phyloP scores from a whole-genome alignment of 208 protist genomes.

The Trypanosoma scelopori region DNA sequence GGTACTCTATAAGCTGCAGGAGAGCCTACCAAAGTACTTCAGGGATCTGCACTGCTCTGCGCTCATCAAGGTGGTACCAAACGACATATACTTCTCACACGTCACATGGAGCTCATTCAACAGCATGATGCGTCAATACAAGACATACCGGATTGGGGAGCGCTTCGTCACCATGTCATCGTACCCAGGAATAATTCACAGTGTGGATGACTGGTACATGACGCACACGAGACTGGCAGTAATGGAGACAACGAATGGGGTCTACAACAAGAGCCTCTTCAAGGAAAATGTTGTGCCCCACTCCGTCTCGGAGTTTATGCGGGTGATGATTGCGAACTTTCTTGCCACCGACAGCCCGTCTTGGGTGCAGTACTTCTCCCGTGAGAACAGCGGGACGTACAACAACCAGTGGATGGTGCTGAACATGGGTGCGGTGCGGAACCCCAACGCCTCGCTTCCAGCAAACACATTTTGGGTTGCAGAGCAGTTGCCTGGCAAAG shows the following conservation, averaged over 20 bases:
- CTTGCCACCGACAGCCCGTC: slow-evolving; percentile 41
- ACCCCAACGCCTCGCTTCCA: slow-evolving; percentile 23
- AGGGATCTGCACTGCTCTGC: slow-evolving; percentile 54
- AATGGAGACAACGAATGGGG: slow-evolving; percentile 69
- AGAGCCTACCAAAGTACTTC: slow-evolving; percentile 22
- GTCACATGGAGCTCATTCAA: slow-evolving; percentile 47
- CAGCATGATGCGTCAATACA: slow-evolving; percentile 62
- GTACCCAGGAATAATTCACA: slow-evolving; percentile 72
- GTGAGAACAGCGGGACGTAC: slow-evolving; percentile 90
- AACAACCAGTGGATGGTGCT: slow-evolving; percentile 94
- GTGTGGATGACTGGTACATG: slow-evolving; percentile 91
- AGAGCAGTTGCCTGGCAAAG: slow-evolving; percentile 78
- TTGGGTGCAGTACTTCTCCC: slow-evolving; percentile 67
- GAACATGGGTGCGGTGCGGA: slow-evolving; percentile 58
- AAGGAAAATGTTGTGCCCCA: slow-evolving; percentile 29
- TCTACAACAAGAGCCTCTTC: slow-evolving; percentile 41
- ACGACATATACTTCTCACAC: slow-evolving; percentile 63
- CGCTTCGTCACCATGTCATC: slow-evolving; percentile 57
- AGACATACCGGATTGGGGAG: slow-evolving; percentile 44
- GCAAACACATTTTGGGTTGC: slow-evolving; percentile 51
- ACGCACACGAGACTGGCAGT: slow-evolving; percentile 56
- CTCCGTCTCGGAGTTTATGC: slow-evolving; percentile 57
- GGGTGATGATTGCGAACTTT: slow-evolving; percentile 66
- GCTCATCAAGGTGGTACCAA: slow-evolving; percentile 46
- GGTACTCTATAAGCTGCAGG: slow-evolving; percentile 13